Conservation (phyloP, 768 basidiomycete genomes). For the Rhodotorula paludigena region DNA sequence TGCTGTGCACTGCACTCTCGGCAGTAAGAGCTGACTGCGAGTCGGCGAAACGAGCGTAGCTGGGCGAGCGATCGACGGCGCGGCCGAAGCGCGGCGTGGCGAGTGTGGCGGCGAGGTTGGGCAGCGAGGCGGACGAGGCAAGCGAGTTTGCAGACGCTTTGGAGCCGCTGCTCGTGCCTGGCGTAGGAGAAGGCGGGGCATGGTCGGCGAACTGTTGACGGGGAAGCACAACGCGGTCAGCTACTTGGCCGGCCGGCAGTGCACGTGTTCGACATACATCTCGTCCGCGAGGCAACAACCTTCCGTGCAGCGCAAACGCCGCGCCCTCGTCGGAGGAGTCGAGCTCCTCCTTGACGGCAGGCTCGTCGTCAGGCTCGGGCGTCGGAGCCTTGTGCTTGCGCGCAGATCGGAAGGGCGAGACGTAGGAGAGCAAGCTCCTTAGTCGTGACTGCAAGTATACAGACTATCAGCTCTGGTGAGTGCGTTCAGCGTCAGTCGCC, state of each 20-base stretch:
- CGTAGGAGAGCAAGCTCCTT: constrained; percentile 21
- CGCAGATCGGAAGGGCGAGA: constrained; percentile 26
- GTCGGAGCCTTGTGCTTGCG: neutral
- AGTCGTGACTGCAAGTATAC: constrained; percentile 18
- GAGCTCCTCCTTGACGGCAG: neutral
- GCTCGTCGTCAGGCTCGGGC: neutral
- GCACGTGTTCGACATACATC: neutral
- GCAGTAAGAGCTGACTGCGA: neutral
- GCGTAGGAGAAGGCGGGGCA: constrained; percentile 22
- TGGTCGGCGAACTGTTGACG: neutral
- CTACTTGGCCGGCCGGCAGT: too few species aligned
- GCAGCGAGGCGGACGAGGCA: neutral
- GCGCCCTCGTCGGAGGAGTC: constrained; percentile 18
- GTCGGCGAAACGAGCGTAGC: neutral
- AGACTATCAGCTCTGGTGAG: too few species aligned
- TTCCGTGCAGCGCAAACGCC: constrained; percentile 12
- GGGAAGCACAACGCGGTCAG: too few species aligned
- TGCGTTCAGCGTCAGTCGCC: too few species aligned
- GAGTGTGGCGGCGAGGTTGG: neutral
- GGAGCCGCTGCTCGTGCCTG: neutral
- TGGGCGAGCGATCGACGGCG: constrained; percentile 14
- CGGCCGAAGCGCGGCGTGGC: constrained; percentile 1
- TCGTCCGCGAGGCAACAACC: neutral
- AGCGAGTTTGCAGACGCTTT: neutral
- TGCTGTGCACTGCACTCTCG: neutral